phyloP scores from a whole-genome alignment of 2,329 filamentous ascomycete species.

The Podosphaera fusca region DNA sequence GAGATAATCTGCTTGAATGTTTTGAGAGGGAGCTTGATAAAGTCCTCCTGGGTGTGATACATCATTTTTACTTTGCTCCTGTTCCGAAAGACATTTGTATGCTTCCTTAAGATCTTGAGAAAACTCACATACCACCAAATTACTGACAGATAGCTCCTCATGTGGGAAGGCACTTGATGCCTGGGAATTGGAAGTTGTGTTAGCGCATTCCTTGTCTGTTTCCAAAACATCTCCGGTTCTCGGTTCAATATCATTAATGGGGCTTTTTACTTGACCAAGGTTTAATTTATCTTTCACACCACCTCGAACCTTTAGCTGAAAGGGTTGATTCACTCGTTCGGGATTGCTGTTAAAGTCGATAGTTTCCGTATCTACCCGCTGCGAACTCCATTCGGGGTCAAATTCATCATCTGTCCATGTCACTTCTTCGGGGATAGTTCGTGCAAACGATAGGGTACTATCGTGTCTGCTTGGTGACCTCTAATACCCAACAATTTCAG shows the following conservation, averaged over 20 bases:
- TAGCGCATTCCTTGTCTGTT: conserved; percentile 23
- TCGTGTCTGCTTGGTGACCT: conserved; percentile 24
- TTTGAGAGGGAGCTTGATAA: no score
- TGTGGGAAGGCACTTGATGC: not conserved
- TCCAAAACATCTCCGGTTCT: conserved; percentile 12
- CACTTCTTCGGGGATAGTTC: conserved; percentile 38
- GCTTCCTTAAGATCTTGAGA: not conserved
- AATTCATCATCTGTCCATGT: conserved; percentile 32
- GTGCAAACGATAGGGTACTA: conserved; percentile 38
- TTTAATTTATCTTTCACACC: conserved; percentile 21
- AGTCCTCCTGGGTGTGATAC: no score
- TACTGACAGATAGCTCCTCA: not conserved
- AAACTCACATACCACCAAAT: not conserved
- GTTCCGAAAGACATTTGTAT: no score
- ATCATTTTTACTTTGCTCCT: no score
- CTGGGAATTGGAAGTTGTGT: conserved; percentile 10
- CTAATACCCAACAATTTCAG: conserved; percentile 6
- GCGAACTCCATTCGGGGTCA: conserved; percentile 28
- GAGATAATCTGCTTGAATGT: no score
- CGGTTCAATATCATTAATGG: conserved; percentile 28
- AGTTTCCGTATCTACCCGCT: conserved; percentile 29
- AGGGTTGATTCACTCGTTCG: conserved; percentile 40
- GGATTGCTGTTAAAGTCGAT: conserved; percentile 35
- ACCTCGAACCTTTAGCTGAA: conserved; percentile 26
- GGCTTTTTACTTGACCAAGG: conserved; percentile 28